phyloP scores from a whole-genome alignment of 768 basidiomycete genomes.

The Russula lepida region DNA sequence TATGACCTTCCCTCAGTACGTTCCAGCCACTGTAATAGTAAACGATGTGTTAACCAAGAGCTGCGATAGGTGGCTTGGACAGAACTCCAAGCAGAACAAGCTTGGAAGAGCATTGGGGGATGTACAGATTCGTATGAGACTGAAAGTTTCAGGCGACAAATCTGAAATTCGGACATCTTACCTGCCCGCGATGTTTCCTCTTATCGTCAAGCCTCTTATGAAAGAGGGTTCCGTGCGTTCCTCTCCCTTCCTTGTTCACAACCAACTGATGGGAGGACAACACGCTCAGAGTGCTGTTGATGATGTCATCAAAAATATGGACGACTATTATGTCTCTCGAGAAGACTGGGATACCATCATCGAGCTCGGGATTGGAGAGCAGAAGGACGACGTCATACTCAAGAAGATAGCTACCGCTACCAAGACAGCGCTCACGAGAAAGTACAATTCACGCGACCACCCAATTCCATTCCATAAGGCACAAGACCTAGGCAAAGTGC shows the following conservation, averaged over 20 bases:
- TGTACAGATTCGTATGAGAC: conserved; percentile 90
- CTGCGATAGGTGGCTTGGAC: conserved; percentile 79
- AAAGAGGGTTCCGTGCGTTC: conserved; percentile 63
- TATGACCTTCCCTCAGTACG: conserved; percentile 80
- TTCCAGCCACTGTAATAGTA: conserved; percentile 8
- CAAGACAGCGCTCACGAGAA: conserved; percentile 80
- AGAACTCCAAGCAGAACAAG: conserved; percentile 90
- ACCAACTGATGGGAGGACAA: background rate
- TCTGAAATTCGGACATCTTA: conserved; percentile 87
- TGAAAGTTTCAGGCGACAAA: conserved; percentile 87
- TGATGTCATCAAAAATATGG: conserved; percentile 81
- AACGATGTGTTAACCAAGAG: background rate
- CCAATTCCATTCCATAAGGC: conserved; percentile 95
- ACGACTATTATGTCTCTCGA: conserved; percentile 85
- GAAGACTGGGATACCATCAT: conserved; percentile 97
- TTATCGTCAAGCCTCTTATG: conserved; percentile 71
- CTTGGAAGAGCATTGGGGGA: conserved; percentile 74
- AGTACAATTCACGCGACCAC: conserved; percentile 87
- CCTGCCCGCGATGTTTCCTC: conserved; percentile 77
- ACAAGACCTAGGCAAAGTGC: conserved; percentile 63
- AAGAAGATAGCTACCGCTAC: conserved; percentile 79
- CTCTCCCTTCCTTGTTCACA: background rate
- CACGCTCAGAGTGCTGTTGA: conserved; percentile 60
- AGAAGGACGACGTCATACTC: conserved; percentile 62
- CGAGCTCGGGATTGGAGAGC: conserved; percentile 82